Evolutionary conservation across 106 monocot genomes (phyloP), one percentile per base, ranked within the genome.

Genomic region (Alisma plantagoaquatica): DNA sequence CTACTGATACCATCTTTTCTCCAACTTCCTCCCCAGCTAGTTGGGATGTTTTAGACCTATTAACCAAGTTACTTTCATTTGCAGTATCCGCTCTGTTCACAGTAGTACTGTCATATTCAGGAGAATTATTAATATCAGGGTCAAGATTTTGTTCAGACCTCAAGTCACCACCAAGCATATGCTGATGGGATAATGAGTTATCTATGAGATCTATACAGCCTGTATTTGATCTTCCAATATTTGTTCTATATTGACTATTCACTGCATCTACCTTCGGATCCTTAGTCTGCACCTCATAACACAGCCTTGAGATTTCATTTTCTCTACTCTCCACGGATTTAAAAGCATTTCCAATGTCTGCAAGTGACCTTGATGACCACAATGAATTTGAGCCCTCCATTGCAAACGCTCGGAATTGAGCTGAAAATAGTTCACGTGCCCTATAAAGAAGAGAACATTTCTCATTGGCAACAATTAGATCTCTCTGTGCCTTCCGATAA

Each of bases 401-500:
- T 33, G 78, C 30, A 38, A 79, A 56, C 47, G 53, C 63, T 59
- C 69, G 70, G 57, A 76, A 49, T 59, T 75, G 57, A 26, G 60
- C 46, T 58, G 98, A 90, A 56, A 78, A 60, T 17, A 75, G 7
- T 67, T 98, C 90, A 72, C 98, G 81, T 60, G 68, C 82, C 38
- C 57, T 65, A 61, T 86, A 80, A 25, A 82, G 70, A 54, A 62
- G 41, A 52, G 56, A 74, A 44, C 96, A 98, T 66, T 69, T 88
- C 28, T 75, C 74, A 61, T 78, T 89, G 27, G 90, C 82, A 28
- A 71, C 75, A 41, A 86, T 33, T 62, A 98, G 75, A 69, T 75
- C 78, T 44, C 72, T 78, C 60, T 90, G 98, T 43, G 82, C 78
- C 33, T 74, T 77, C 29, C 90, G 78, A 72, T 82, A 86, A 29